Conservation (phyloP, 2,329 filamentous ascomycete species). For the Fusarium pilosicola region DNA sequence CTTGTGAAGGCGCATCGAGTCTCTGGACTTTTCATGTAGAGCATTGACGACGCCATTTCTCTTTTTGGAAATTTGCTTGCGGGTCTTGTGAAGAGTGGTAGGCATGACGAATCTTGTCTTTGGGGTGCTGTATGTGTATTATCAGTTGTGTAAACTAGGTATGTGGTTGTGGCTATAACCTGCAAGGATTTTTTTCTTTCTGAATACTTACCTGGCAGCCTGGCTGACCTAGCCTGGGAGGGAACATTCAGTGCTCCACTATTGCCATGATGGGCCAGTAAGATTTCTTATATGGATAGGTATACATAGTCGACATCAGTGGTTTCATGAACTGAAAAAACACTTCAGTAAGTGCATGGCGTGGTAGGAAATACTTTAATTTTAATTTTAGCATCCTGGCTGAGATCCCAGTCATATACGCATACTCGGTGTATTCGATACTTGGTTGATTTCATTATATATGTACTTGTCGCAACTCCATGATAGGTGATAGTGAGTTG, state of each 20-base stretch:
- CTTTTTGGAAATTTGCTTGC: slow-evolving; percentile 92
- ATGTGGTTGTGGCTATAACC: slow-evolving; percentile 2
- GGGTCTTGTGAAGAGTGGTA: slow-evolving; percentile 80
- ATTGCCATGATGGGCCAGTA: not conserved
- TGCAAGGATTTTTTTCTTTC: slow-evolving; percentile 28
- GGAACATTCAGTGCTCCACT: slow-evolving; percentile 25
- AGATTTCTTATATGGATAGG: slow-evolving; percentile 18
- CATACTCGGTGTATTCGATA: not conserved
- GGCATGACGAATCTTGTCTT: slow-evolving; percentile 67
- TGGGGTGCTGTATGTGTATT: not conserved
- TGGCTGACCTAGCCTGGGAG: not conserved
- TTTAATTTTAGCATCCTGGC: not conserved
- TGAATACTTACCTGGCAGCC: not conserved
- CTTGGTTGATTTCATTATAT: not conserved
- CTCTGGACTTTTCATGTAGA: slow-evolving; percentile 88
- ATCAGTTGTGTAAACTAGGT: slow-evolving; percentile 6
- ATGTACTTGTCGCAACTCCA: not conserved
- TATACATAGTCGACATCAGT: slow-evolving; percentile 10
- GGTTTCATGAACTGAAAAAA: not conserved
- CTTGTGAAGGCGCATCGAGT: slow-evolving; percentile 82
- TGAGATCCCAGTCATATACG: not conserved
- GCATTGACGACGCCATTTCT: slow-evolving; percentile 76
- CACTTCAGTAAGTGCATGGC: not conserved
- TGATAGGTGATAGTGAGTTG: not conserved
- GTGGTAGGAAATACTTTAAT: not conserved